A percentile compares a stretch with the other conserved stretches of the same genome.
phyloP scores from a whole-genome alignment of 192 early-diverging fungal species.

The Hyaloraphidium curvatum region DNA sequence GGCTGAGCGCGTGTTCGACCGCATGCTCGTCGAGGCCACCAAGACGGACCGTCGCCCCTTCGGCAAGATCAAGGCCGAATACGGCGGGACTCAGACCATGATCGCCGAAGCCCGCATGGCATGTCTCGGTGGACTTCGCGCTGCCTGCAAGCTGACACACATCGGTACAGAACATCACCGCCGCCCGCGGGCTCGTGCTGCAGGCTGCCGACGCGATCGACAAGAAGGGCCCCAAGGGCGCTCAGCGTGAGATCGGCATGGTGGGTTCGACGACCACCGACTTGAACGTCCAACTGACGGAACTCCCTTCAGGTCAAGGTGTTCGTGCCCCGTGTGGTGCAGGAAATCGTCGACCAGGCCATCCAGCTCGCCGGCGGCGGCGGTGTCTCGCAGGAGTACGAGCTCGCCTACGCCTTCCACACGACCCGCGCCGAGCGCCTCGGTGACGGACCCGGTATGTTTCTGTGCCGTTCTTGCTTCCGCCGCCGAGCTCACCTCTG shows the following conservation, averaged over 20 bases:
- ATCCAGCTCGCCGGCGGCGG: not conserved
- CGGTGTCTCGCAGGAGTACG: not conserved
- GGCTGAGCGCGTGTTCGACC: slow-evolving; percentile 1
- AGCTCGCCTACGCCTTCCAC: not conserved
- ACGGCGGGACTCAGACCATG: not conserved
- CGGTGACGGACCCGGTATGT: not conserved
- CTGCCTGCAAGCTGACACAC: too few relatives aligned
- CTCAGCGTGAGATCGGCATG: not conserved
- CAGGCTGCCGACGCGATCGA: slow-evolving; percentile 2
- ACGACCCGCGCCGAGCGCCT: not conserved
- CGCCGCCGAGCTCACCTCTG: not conserved
- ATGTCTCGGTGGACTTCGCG: too few relatives aligned
- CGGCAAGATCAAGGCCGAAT: not conserved
- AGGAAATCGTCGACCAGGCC: not conserved
- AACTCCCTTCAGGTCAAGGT: not conserved
- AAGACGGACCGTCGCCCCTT: not conserved
- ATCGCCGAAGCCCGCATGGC: slow-evolving; percentile 1
- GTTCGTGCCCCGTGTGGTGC: not conserved
- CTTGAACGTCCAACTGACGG: not conserved
- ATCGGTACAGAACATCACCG: too few relatives aligned
- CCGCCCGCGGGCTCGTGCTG: not conserved
- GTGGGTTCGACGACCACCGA: not conserved
- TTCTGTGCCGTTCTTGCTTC: not conserved
- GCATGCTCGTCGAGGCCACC: not conserved
- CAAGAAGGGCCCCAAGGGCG: not conserved